A percentile compares a stretch with the other conserved stretches of the same genome.
These are phyloP conservation scores for Wickerhamomyces rabaulensis DNA, from an alignment of 805 yeast genomes.

Conservation along the genomic window DNA sequence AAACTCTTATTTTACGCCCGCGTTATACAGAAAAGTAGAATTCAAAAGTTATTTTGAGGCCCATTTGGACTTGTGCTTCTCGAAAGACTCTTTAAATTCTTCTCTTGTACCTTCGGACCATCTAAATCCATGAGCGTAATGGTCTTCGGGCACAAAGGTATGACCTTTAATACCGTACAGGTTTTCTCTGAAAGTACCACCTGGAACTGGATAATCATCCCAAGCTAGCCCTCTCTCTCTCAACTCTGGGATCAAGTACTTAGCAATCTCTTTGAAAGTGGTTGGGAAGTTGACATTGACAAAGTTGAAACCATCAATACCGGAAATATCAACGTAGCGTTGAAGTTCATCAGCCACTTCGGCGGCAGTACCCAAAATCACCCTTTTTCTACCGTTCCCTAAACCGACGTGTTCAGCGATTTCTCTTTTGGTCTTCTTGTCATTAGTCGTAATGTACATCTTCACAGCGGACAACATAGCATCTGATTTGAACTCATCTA, in stretches of 20 bases:
- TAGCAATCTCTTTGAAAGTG: conserved; percentile 33
- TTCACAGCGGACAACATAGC: conserved; percentile 29
- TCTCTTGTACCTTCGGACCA: conserved; percentile 23
- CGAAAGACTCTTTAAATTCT: conserved; percentile 20
- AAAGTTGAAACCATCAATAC: conserved; percentile 39
- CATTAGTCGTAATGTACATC: conserved; percentile 22
- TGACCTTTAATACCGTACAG: conserved; percentile 20
- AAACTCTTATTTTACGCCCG: too few relatives aligned
- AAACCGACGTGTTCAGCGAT: conserved; percentile 22
- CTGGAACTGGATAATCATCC: conserved; percentile 30
- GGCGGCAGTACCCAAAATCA: conserved; percentile 28
- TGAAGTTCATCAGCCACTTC: conserved; percentile 36
- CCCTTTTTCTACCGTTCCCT: conserved; percentile 24
- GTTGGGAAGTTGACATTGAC: conserved; percentile 32
- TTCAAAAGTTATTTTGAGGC: neutral
- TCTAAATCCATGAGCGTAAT: conserved; percentile 13
- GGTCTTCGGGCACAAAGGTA: conserved; percentile 12
- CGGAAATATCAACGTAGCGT: conserved; percentile 33
- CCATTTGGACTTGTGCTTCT: neutral
- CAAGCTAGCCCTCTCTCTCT: conserved; percentile 28
- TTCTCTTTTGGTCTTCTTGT: conserved; percentile 16
- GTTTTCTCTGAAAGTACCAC: conserved; percentile 31
- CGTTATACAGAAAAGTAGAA: too few relatives aligned
- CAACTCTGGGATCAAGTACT: conserved; percentile 31
- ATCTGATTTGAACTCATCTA: conserved; percentile 20